Conservation (phyloP, 129 eudicot species). For the Flaveria trinervia region DNA sequence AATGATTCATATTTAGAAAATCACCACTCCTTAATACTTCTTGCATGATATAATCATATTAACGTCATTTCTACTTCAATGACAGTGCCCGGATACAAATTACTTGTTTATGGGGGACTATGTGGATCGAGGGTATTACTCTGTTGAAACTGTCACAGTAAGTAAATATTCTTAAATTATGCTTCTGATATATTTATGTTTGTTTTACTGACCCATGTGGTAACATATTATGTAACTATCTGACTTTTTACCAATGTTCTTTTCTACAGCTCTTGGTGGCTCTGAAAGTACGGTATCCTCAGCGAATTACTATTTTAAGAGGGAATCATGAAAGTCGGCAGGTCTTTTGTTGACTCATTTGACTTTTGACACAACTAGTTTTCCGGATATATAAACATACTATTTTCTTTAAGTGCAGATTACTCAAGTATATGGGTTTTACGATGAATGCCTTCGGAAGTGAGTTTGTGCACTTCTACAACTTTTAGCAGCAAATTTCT, state of each 20-base stretch:
- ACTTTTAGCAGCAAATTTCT: neutral
- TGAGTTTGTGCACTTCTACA: constrained; percentile 42
- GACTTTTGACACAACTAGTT: neutral
- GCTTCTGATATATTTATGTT: neutral
- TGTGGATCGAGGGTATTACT: constrained; percentile 89
- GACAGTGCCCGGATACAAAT: constrained; percentile 94
- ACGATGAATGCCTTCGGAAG: constrained; percentile 97
- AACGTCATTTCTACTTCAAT: constrained; percentile 15
- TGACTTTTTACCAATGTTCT: neutral
- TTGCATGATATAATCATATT: constrained; percentile 11
- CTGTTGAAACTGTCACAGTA: constrained; percentile 89
- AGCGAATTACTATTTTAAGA: constrained; percentile 84
- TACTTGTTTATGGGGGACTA: constrained; percentile 96
- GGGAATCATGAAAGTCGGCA: constrained; percentile 97
- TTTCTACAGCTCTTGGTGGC: constrained; percentile 82
- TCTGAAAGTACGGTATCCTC: constrained; percentile 83
- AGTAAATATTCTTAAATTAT: constrained; percentile 25
- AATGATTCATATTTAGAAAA: neutral
- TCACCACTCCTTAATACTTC: neutral
- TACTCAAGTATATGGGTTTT: constrained; percentile 96
- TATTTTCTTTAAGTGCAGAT: constrained; percentile 56
- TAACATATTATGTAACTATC: neutral
- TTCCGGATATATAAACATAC: neutral
- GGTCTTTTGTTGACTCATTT: constrained; percentile 43
- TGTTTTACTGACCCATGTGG: constrained; percentile 2